Percentiles rank a stretch among this genome's conserved stretches.
phyloP scores from a whole-genome alignment of 2,329 filamentous ascomycete species.

The Cordyceps farinosa region DNA sequence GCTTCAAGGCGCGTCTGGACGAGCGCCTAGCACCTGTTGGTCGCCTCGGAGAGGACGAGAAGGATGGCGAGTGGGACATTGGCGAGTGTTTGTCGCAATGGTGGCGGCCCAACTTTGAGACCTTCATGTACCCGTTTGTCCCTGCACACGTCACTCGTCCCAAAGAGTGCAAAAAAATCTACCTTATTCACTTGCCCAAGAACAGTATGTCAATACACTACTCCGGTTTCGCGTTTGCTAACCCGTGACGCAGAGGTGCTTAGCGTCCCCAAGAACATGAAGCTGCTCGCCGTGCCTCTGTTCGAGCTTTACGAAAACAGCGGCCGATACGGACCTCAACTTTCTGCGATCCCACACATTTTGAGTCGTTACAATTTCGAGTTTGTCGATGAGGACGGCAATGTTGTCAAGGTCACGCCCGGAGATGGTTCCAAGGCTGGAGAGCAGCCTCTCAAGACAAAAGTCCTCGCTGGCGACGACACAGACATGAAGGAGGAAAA shows the following conservation, averaged over 20 bases:
- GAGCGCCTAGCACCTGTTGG: conserved; percentile 92
- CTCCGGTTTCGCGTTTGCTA: conserved; percentile 10
- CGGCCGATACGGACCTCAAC: conserved; percentile 86
- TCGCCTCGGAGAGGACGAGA: conserved; percentile 78
- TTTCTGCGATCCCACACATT: conserved; percentile 93
- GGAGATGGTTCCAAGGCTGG: conserved; percentile 56
- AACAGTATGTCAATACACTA: conserved; percentile 63
- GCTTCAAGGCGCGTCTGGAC: conserved; percentile 92
- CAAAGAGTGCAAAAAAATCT: conserved; percentile 99
- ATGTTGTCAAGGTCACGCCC: conserved; percentile 80
- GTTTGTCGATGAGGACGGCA: conserved; percentile 89
- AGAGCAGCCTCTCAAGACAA: conserved; percentile 59
- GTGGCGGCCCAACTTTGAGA: conserved; percentile 99
- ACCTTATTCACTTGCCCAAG: conserved; percentile 90
- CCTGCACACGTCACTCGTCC: conserved; percentile 93
- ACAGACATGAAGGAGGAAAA: conserved; percentile 58
- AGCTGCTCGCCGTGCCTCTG: conserved; percentile 90
- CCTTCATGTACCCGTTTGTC: conserved; percentile 99
- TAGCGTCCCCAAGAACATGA: conserved; percentile 99
- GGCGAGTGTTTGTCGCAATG: conserved; percentile 94
- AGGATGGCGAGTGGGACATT: conserved; percentile 84
- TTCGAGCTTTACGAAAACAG: conserved; percentile 99
- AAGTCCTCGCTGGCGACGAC: conserved; percentile 61
- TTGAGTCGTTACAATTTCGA: conserved; percentile 96
- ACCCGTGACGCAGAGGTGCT: conserved; percentile 65